These are phyloP conservation scores for Physcomitrellopsis africana DNA, from an alignment of 225 moss, liverwort and hornwort genomes.

Conservation along the genomic window DNA sequence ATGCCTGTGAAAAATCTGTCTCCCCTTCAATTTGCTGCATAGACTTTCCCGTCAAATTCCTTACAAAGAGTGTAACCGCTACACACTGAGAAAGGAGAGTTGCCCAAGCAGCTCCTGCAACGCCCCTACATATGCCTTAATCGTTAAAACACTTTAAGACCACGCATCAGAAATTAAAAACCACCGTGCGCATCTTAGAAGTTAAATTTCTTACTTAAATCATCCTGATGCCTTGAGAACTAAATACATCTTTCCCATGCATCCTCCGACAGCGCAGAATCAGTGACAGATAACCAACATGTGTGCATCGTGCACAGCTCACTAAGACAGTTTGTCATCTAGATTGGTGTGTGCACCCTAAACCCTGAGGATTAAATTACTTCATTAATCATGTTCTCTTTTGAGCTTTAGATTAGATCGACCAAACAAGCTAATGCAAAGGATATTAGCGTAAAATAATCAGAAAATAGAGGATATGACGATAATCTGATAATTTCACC, in stretches of 20 bases:
- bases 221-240: slow-evolving; percentile 7
- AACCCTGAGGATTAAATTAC: background rate
- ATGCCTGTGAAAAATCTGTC: slow-evolving; percentile 31
- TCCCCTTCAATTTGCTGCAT: slow-evolving; percentile 29
- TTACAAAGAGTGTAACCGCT: slow-evolving; percentile 61
- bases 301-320: background rate
- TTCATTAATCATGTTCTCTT: background rate
- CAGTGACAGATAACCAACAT: background rate
- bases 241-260: background rate
- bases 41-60: slow-evolving; percentile 47
- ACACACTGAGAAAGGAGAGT: slow-evolving; percentile 71
- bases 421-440: slow-evolving; percentile 4
- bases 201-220: background rate
- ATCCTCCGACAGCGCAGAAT: slow-evolving; percentile 8
- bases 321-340: slow-evolving; percentile 6
- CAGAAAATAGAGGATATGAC: background rate
- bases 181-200: background rate
- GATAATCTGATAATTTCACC: background rate
- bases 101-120: slow-evolving; percentile 91
- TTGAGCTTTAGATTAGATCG: background rate
- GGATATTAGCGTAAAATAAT: background rate
- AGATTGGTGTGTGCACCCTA: background rate
- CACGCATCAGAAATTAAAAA: background rate
- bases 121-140: slow-evolving; percentile 62
- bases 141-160: slow-evolving; percentile 6